Percentiles rank a stretch among this genome's conserved stretches.
These are phyloP conservation scores for Fraxinus quadrangulata DNA, from an alignment of 257 asterid species.

Conservation along the genomic window DNA sequence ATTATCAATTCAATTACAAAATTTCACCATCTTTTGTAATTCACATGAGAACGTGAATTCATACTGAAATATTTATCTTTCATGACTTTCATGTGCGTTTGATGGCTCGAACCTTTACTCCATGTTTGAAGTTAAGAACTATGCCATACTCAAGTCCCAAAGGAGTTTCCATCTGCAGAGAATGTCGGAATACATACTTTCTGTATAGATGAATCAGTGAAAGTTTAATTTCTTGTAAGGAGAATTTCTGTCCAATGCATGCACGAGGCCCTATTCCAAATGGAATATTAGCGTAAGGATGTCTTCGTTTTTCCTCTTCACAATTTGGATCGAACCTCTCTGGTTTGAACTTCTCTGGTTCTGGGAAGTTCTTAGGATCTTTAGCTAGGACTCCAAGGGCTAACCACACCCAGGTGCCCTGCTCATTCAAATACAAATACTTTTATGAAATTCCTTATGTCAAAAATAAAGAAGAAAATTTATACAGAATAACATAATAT, in stretches of 20 bases:
- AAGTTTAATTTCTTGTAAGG: constrained; percentile 81
- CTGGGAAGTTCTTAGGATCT: constrained; percentile 81
- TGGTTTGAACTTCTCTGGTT: constrained; percentile 85
- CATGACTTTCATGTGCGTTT: constrained; percentile 44
- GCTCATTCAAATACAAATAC: constrained; percentile 12
- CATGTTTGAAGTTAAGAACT: constrained; percentile 78
- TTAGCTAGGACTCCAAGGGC: constrained; percentile 90
- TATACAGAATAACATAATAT: neutral
- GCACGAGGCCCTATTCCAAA: constrained; percentile 95
- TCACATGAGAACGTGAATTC: neutral
- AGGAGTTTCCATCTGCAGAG: constrained; percentile 83
- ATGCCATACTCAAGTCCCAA: constrained; percentile 72
- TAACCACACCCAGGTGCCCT: constrained; percentile 99
- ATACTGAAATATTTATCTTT: neutral
- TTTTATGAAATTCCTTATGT: neutral
- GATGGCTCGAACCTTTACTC: constrained; percentile 73
- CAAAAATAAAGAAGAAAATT: too few species aligned
- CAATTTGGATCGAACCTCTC: constrained; percentile 90
- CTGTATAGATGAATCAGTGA: constrained; percentile 72
- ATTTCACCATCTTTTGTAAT: neutral
- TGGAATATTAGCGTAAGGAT: constrained; percentile 88
- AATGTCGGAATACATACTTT: constrained; percentile 63
- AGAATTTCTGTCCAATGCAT: constrained; percentile 88
- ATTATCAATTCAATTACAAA: neutral
- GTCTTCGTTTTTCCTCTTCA: constrained; percentile 82